Evolutionary conservation across 2,329 filamentous ascomycete species (phyloP).

Genomic region (Nothopassalora personata): DNA sequence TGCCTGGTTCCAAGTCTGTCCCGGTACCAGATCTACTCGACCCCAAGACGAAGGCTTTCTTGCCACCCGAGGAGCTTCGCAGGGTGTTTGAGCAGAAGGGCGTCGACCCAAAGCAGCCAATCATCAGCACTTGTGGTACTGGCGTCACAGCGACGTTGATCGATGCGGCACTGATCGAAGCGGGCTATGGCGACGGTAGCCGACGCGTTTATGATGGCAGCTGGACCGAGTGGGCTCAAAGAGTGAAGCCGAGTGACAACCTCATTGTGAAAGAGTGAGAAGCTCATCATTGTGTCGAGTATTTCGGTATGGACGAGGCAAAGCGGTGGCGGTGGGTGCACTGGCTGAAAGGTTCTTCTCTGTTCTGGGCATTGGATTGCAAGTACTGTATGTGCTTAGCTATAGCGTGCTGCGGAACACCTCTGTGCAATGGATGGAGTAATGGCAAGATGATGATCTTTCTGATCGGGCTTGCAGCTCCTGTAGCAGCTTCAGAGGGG

Average conservation of each 20-base stretch:
- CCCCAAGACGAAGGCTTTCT: slow-evolving; percentile 72
- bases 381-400: not conserved
- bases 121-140: slow-evolving; percentile 85
- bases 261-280: slow-evolving; percentile 29
- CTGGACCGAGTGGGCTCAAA: slow-evolving; percentile 63
- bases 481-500: not conserved
- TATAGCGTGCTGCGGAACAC: not conserved
- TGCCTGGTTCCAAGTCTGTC: slow-evolving; percentile 79
- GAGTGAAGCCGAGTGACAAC: slow-evolving; percentile 31
- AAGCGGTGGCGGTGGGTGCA: slow-evolving; percentile 7
- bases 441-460: not conserved
- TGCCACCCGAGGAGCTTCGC: slow-evolving; percentile 65
- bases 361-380: not conserved
- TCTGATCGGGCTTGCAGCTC: not conserved
- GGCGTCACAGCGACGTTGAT: slow-evolving; percentile 90
- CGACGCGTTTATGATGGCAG: slow-evolving; percentile 83
- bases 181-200: slow-evolving; percentile 64
- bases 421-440: not conserved
- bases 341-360: slow-evolving; percentile 3
- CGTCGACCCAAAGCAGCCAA: slow-evolving; percentile 70
- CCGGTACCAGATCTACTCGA: slow-evolving; percentile 77
- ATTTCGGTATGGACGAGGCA: not conserved
- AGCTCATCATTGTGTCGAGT: not conserved
- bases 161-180: slow-evolving; percentile 77
- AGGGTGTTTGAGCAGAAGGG: slow-evolving; percentile 75